Base-by-base conservation (phyloP, 1,284 basidiomycete species). In the Chalciporus sp. region DNA sequence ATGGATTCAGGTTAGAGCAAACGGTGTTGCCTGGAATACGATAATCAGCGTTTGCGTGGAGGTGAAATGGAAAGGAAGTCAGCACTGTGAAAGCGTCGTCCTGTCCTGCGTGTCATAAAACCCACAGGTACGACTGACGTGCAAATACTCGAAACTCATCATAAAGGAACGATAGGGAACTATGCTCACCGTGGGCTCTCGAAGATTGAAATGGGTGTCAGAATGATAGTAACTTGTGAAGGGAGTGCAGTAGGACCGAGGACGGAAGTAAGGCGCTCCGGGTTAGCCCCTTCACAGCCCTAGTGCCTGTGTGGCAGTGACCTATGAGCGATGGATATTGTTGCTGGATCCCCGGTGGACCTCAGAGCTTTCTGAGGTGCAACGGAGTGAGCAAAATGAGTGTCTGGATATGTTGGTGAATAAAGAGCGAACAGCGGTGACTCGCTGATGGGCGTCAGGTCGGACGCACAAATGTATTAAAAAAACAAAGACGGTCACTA, bases 101-200 rank as follows among this genome's bases (percentile, higher is more conserved):
- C 58, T 73, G 35, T 60, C 64, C 61, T 64, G 55, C 61, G 55
- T 53, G 60, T 56, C 52, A 47, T 53, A 27, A 47, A 49, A 42
- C 51, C 39, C 49, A 57, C 54, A 63, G 65, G 65, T 81, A 77
- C 57, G 78, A 77, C 79, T 79, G 80, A 80, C 78, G 77, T 80
- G 80, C 78, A 82, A 80, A 81, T 72, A 56, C 70, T 55, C 48
- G 45, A 60, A 53, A 65, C 49, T 76, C 75, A 63, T 77, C 75
- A 59, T 60, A 49, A 59, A 23, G 45, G 43, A 42, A 16, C 31
- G 48, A 57, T 63, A 55, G 33, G 31, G 52, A 60, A 17, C 0
- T 23, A 28, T 19, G 33, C 66, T 67, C 55, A 68, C 69, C 57
- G 47, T 9, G 17, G n/a, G 47, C 17, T 27, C 31, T 20, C 7